Evolutionary conservation across 306 rosid species (phyloP).

Genomic region (Ziziphus jujuba): DNA sequence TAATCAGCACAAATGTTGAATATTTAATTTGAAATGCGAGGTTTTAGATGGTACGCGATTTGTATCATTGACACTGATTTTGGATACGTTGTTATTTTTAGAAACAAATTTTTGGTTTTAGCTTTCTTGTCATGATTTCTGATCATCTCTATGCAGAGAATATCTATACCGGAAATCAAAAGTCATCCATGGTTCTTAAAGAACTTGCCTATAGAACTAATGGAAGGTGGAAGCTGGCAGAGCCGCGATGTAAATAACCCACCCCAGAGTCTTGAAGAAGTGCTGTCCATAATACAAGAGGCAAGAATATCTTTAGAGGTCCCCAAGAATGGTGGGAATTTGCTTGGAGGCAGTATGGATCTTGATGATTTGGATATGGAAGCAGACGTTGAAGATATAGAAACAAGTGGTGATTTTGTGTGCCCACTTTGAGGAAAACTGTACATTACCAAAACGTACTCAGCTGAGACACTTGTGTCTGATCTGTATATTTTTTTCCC

Average conservation of each 20-base stretch:
- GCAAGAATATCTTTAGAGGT: constrained; percentile 45
- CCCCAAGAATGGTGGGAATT: constrained; percentile 38
- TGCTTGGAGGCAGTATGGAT: constrained; percentile 65
- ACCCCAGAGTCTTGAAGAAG: constrained; percentile 67
- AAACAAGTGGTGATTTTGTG: constrained; percentile 65
- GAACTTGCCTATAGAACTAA: constrained; percentile 66
- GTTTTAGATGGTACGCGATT: neutral
- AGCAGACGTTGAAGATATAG: constrained; percentile 58
- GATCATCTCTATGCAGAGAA: constrained; percentile 52
- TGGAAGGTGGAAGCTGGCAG: constrained; percentile 76
- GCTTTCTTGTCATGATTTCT: constrained; percentile 12
- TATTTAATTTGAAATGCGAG: neutral
- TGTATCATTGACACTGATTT: neutral
- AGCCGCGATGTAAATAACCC: constrained; percentile 57
- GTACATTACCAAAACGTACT: constrained; percentile 6
- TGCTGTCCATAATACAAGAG: constrained; percentile 58
- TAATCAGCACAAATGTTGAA: neutral
- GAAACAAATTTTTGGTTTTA: neutral
- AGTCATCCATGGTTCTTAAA: constrained; percentile 74
- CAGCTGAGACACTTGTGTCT: neutral
- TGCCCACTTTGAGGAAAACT: constrained; percentile 40
- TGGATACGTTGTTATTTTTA: neutral
- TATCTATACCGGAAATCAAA: constrained; percentile 66
- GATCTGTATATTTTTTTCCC: constrained; percentile 13
- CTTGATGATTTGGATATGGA: constrained; percentile 70